These are phyloP conservation scores for Nelumbo lutea DNA, from an alignment of 164 flowering plant genomes.

Conservation along the genomic window DNA sequence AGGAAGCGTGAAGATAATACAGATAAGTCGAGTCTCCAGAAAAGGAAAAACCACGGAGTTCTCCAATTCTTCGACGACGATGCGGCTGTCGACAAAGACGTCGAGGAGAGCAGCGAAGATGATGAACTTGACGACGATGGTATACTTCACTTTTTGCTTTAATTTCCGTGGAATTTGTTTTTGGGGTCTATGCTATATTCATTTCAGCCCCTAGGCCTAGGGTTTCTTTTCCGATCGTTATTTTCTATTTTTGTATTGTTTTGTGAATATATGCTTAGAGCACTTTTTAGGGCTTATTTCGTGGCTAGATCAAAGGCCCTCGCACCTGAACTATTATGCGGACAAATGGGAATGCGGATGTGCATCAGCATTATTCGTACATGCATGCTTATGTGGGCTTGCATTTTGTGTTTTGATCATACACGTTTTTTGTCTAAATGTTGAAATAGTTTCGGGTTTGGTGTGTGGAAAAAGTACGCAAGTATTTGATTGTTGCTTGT, in stretches of 20 bases:
- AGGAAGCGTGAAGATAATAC: slow-evolving; percentile 25
- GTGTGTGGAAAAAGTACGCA: not conserved
- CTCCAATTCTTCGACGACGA: slow-evolving; percentile 70
- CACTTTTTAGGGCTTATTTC: too few relatives aligned
- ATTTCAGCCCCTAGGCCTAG: too few relatives aligned
- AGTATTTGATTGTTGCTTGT: too few relatives aligned
- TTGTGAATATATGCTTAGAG: too few relatives aligned
- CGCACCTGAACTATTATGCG: too few relatives aligned
- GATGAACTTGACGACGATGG: slow-evolving; percentile 26
- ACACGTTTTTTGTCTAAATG: not conserved
- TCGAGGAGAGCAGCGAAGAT: slow-evolving; percentile 30
- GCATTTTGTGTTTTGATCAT: not conserved
- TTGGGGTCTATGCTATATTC: too few relatives aligned
- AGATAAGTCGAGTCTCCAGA: slow-evolving; percentile 35
- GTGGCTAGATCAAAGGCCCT: too few relatives aligned
- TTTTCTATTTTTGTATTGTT: too few relatives aligned
- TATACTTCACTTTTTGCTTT: slow-evolving; percentile 1
- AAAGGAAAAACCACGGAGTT: slow-evolving; percentile 38
- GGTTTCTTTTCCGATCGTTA: too few relatives aligned
- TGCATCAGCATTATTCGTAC: not conserved
- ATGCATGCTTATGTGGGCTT: not conserved
- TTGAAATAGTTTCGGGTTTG: not conserved
- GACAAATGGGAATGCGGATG: too few relatives aligned
- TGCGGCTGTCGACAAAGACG: slow-evolving; percentile 39
- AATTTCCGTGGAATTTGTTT: too few relatives aligned